Percentiles rank a stretch among this genome's conserved stretches.
These are phyloP conservation scores for Aspergillus pseudoglaucus DNA, from an alignment of 2,329 filamentous ascomycete genomes.

Conservation along the genomic window DNA sequence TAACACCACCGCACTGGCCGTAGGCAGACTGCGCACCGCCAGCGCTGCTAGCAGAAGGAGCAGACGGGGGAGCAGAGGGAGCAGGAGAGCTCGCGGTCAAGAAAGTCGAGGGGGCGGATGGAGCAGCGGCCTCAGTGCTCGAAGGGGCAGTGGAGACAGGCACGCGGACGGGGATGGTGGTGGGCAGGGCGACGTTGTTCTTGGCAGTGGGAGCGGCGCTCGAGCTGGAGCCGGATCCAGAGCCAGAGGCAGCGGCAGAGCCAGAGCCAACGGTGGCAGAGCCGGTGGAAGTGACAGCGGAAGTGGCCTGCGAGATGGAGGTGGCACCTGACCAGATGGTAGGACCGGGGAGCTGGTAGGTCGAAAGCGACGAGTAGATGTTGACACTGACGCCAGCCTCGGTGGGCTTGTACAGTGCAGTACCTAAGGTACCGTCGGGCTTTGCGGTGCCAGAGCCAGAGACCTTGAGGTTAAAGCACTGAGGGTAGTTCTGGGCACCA, in stretches of 20 bases:
- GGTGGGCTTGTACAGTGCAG: slow-evolving; percentile 46
- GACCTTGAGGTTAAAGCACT: slow-evolving; percentile 53
- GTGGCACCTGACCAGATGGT: slow-evolving; percentile 12
- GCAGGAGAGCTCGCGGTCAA: background rate
- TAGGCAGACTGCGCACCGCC: slow-evolving; percentile 15
- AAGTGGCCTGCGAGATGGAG: slow-evolving; percentile 9
- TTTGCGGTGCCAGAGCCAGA: slow-evolving; percentile 43
- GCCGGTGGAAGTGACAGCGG: slow-evolving; percentile 9
- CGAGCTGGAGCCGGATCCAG: background rate
- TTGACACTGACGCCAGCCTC: slow-evolving; percentile 52
- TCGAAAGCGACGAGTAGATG: slow-evolving; percentile 44
- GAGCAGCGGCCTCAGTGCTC: background rate
- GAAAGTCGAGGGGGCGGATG: background rate
- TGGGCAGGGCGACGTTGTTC: background rate
- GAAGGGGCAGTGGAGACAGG: background rate
- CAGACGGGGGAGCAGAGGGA: background rate
- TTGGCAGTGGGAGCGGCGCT: background rate
- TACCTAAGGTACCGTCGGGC: slow-evolving; percentile 43
- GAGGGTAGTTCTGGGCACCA: slow-evolving; percentile 47
- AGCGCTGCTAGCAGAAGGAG: slow-evolving; percentile 4
- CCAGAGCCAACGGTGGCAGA: slow-evolving; percentile 5
- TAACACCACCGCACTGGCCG: slow-evolving; percentile 42
- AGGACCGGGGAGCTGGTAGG: slow-evolving; percentile 48
- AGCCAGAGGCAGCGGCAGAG: background rate
- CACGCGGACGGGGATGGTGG: background rate